Conservation (phyloP, 176 grass and related monocot species). For the Raddia guianensis region DNA sequence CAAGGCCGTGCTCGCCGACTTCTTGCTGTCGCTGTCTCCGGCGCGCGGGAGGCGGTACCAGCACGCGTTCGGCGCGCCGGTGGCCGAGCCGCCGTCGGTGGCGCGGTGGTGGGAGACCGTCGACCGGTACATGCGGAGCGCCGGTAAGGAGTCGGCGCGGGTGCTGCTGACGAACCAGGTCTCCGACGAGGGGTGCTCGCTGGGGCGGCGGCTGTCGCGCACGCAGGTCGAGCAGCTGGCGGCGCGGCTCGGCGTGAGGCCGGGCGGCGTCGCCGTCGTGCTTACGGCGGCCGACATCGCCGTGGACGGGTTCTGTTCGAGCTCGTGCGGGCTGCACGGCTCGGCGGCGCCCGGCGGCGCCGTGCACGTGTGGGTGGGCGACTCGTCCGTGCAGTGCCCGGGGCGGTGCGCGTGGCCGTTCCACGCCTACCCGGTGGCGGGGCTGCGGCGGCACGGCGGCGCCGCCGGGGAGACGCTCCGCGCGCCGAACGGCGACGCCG, state of each 20-base stretch:
- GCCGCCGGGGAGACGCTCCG: slow-evolving; percentile 38
- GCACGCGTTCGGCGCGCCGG: slow-evolving; percentile 30
- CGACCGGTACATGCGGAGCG: slow-evolving; percentile 72
- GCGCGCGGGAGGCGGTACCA: not conserved
- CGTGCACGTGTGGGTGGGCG: slow-evolving; percentile 75
- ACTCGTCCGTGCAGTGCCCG: slow-evolving; percentile 68
- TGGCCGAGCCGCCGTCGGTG: slow-evolving; percentile 48
- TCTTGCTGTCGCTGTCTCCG: slow-evolving; percentile 76
- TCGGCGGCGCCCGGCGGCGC: not conserved
- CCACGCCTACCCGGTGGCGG: slow-evolving; percentile 37
- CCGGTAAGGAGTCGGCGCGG: slow-evolving; percentile 46
- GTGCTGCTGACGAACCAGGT: slow-evolving; percentile 82
- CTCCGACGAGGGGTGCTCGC: slow-evolving; percentile 53
- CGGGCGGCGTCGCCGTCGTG: slow-evolving; percentile 63
- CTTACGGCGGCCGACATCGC: slow-evolving; percentile 78
- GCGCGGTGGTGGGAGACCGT: slow-evolving; percentile 79
- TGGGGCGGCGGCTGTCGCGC: slow-evolving; percentile 53
- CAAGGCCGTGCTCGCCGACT: slow-evolving; percentile 66
- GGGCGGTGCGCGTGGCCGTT: slow-evolving; percentile 83
- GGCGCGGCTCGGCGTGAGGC: slow-evolving; percentile 61
- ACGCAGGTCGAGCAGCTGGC: slow-evolving; percentile 60
- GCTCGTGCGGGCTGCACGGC: slow-evolving; percentile 65
- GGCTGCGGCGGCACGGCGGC: not conserved
- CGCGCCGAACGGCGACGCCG: slow-evolving; percentile 70
- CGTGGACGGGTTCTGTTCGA: slow-evolving; percentile 64